A percentile compares a stretch with the other conserved stretches of the same genome.
Evolutionary conservation across 129 eudicot genomes (phyloP).

Genomic region (Escallonia rubra): DNA sequence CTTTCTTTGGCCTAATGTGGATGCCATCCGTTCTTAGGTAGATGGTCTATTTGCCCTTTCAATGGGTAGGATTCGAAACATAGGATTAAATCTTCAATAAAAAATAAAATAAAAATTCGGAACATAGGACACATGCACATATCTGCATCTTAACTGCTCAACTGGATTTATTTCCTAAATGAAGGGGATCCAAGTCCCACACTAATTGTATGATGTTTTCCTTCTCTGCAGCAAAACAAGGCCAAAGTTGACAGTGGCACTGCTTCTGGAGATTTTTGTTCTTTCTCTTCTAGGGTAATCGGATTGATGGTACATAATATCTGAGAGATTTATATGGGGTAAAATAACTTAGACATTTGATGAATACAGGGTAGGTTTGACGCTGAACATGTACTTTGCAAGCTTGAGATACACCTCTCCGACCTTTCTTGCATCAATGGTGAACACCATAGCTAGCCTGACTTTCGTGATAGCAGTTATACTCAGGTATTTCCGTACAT

Average conservation of each 20-base stretch:
- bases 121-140: too few relatives aligned
- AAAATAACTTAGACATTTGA: background rate
- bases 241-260: conserved; percentile 48
- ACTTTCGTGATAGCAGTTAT: conserved; percentile 57
- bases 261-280: conserved; percentile 47
- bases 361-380: conserved; percentile 53
- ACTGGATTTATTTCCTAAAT: too few relatives aligned
- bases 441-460: conserved; percentile 61
- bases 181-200: too few relatives aligned
- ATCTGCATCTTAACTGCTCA: too few relatives aligned
- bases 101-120: too few relatives aligned
- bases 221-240: conserved; percentile 41
- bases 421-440: conserved; percentile 56
- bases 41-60: too few relatives aligned
- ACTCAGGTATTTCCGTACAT: conserved; percentile 31
- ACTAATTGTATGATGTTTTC: background rate
- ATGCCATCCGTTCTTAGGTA: too few relatives aligned
- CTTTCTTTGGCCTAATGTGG: too few relatives aligned
- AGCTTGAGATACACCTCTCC: conserved; percentile 68
- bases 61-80: too few relatives aligned
- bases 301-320: too few relatives aligned
- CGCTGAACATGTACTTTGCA: conserved; percentile 64
- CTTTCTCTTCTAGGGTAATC: conserved; percentile 63
- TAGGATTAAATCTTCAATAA: too few relatives aligned
- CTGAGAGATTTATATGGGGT: background rate